Base-by-base conservation (phyloP, 805 yeast genomes). In the Jamesozyma spencerorum region DNA sequence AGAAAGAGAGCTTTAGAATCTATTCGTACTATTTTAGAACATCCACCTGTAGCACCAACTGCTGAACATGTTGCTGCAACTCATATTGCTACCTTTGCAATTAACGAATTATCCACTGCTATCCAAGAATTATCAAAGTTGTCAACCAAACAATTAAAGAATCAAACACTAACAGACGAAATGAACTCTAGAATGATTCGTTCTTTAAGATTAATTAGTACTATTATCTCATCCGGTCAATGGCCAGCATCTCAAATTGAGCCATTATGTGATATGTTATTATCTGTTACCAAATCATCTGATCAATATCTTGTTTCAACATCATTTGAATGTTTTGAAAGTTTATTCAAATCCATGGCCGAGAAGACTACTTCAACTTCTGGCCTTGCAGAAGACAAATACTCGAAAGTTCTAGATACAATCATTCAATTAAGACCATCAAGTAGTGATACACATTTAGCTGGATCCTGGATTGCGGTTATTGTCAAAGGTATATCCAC, bases 1-100 rank as follows among this genome's bases (percentile, higher is more conserved):
- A 77, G 98, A 60, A 85, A 83, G 73, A 81, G 97, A 68, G 95
- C 97, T 1, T 82, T 80, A 53, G 98, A 92, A 43, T 84, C 97
- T 2, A 71, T 92, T n/a, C 64, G 71, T 37, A 71, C 68, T 3
- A 66, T 92, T 24, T 65, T 92, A 45, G 48, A 64, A 2, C 72
- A 72, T 46, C 77, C 79, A 8, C 94, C 95, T 10, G 71, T 82
- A 0, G 83, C 87, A 10, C 90, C 94, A 7, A 70, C 79, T 12
- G 71, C 79, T 4, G 81, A 76, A 31, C 97, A 90, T 57, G 81
- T 85, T 31, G 94, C 85, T 6, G 70, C 87, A n/a, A 58, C 67
- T 1, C 55, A 76, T 37, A 77, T 86, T 47, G 84, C 87, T 5
- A 85, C 80, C 33, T 69, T 78, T 40, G 75, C 88, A 2, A 64